Evolutionary conservation across 768 basidiomycete genomes (phyloP).

Genomic region (Exsudoporus frostii): DNA sequence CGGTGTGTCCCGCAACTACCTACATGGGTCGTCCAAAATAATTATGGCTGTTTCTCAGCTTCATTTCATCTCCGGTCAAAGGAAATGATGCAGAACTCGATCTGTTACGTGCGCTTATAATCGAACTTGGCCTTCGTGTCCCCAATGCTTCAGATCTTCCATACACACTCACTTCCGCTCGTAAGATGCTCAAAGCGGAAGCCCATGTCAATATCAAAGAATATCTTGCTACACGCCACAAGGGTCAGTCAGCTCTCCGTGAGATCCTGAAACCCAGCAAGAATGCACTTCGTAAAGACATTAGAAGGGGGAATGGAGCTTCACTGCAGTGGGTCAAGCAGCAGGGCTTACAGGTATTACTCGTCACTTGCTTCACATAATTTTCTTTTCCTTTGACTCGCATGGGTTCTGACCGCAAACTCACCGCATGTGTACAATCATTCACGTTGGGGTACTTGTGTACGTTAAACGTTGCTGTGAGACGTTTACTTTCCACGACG

Average conservation of each 20-base stretch:
- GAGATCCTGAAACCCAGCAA: conserved; percentile 60
- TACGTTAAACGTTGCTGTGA: neutral
- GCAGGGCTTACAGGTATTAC: conserved; percentile 58
- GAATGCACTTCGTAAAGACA: conserved; percentile 57
- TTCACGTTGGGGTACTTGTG: neutral
- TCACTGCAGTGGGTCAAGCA: conserved; percentile 61
- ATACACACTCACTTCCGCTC: conserved; percentile 60
- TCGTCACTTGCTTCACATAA: conserved; percentile 49
- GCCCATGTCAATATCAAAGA: conserved; percentile 73
- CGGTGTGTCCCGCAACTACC: conserved; percentile 11
- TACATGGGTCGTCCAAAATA: neutral
- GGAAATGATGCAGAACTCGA: conserved; percentile 39
- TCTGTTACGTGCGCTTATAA: conserved; percentile 68
- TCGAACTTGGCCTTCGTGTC: conserved; percentile 66
- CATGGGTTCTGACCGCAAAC: neutral
- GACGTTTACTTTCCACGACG: neutral
- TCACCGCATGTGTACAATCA: neutral
- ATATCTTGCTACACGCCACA: conserved; percentile 62
- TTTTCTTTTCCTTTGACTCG: neutral
- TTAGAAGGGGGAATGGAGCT: conserved; percentile 46
- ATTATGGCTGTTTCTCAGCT: conserved; percentile 11
- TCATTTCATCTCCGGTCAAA: conserved; percentile 20
- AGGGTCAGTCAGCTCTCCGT: conserved; percentile 61
- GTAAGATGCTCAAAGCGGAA: conserved; percentile 57
- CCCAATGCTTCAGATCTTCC: conserved; percentile 49